Base-by-base conservation (phyloP, 495 filamentous ascomycete genomes). In the Cairneyella variabilis region DNA sequence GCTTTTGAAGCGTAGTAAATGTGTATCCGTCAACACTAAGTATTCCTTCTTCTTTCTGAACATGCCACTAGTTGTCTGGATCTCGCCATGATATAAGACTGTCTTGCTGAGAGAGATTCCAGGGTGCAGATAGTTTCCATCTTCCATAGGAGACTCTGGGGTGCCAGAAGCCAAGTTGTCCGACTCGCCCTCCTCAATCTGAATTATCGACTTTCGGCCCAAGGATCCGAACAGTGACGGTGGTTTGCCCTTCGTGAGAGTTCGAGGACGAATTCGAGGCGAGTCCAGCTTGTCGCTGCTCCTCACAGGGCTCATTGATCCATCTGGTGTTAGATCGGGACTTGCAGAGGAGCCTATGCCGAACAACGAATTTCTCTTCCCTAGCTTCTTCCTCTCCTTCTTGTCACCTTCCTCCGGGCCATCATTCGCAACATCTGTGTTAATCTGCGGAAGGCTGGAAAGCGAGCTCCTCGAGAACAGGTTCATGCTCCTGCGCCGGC, bases 41-140 rank as follows among this genome's bases (percentile, higher is more conserved):
- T 90, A 97, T 56, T 95, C 90, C 61, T 82, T 88, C 71, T 88
- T 91, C 65, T 89, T 86, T 65, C 89, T 80, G 66, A 96, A 83
- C 69, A 95, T 78, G 38, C 86, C 82, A 23, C 84, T 81, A 28
- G 88, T 88, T 1, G 85, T 85, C 68, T 95, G 89, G 21, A 95
- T 78, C 57, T 90, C 83, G 2, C 89, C 89, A 67, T 86, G 79
- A 22, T 63, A 54, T 1, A 64, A 34, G 0, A 64, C 51, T 1
- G 51, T 53, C 23, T 52, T 56, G 23, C 44, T 53, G 10, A n/a
- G 17, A 8, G 36, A n/a, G 8, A 22, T 40, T 10, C 38, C 51
- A 17, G 27, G 20, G 5, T 20, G 9, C 12, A 41, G 16, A 3
- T 17, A 21, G 5, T 28, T 7, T 14, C 32, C 41, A 9, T 47